Conservation (phyloP, 345 rosid genomes). For the Balakata baccata region DNA sequence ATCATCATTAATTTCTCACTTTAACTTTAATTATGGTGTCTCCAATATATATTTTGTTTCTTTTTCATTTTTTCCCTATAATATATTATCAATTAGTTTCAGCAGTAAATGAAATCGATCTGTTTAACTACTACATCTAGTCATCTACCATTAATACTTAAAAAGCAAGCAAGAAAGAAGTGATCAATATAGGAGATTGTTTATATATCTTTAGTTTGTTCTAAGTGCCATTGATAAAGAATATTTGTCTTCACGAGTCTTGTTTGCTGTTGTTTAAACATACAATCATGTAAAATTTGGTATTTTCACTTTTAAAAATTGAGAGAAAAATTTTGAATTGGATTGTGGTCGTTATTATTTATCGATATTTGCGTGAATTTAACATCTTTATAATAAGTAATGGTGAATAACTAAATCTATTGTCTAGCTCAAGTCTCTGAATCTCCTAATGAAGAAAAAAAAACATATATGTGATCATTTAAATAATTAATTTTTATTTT, state of each 20-base stretch:
- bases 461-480: constrained; percentile 9
- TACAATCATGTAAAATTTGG: too few species aligned
- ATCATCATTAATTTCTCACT: constrained; percentile 22
- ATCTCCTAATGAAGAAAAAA: too few species aligned
- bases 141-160: constrained; percentile 14
- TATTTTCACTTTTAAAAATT: too few species aligned
- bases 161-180: constrained; percentile 12
- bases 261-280: background rate
- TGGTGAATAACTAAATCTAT: too few species aligned
- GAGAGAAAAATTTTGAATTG: too few species aligned
- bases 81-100: constrained; percentile 1
- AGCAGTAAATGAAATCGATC: background rate
- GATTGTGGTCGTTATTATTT: too few species aligned
- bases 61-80: background rate
- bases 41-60: constrained; percentile 6
- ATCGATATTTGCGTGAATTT: too few species aligned
- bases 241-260: constrained; percentile 7
- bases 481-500: background rate
- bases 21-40: constrained; percentile 49
- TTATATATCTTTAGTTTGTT: background rate
- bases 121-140: background rate
- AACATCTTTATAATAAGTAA: too few species aligned
- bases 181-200: background rate
- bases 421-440: too few species aligned
- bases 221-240: background rate